Base-by-base conservation (phyloP, 352 stramenopile genomes). In the Pilasporangium apinafurcum region DNA sequence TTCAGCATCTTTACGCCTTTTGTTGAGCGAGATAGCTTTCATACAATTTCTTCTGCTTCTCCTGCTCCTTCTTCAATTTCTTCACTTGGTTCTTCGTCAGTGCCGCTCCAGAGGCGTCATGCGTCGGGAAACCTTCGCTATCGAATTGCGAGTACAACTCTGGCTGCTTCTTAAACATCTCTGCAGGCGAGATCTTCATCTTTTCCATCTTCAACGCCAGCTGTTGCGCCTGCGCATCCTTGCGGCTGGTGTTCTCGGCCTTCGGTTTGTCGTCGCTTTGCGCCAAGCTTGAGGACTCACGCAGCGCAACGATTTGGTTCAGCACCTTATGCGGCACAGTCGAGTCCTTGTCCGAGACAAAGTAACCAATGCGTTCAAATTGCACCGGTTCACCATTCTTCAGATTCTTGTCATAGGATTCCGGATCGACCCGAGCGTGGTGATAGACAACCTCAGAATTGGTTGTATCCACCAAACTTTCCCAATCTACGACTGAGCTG, bases 281-380 rank as follows among this genome's bases (percentile, higher is more conserved):
- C 7, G 47, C 62, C 8, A 49, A 45, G 22, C 54, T 66, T 48
- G 56, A 68, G 24, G 56, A 68, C 55, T 98, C 92, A 49, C 95
- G 96, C 39, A 99, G 75, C 9, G 83, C 86, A 26, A 98, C 95
- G 26, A 96, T 98, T 51, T 97, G 87, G 69, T 99, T 99, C 43
- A 98, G 88, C 16, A 99, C 93, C 51, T 97, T 83, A 40, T 75
- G 82, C 46, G 83, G 85, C 25, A 78, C 50, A 4, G 83, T 95
- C 41, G 94, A 97, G 66, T 98, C 95, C 47, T 90, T 73, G 68
- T 99, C 97, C 8, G 89, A 73, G 26, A 97, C 92, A 74, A 99
- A 99, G 74, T 98, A 99, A 18, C 96, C 97, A 6, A 99, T 68
- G 29, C 96, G 86, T 65, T 99, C 96, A 66, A 99, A 98, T 75